Evolutionary conservation across 2,329 filamentous ascomycete genomes (phyloP).

Genomic region (Pseudocercospora cruenta): DNA sequence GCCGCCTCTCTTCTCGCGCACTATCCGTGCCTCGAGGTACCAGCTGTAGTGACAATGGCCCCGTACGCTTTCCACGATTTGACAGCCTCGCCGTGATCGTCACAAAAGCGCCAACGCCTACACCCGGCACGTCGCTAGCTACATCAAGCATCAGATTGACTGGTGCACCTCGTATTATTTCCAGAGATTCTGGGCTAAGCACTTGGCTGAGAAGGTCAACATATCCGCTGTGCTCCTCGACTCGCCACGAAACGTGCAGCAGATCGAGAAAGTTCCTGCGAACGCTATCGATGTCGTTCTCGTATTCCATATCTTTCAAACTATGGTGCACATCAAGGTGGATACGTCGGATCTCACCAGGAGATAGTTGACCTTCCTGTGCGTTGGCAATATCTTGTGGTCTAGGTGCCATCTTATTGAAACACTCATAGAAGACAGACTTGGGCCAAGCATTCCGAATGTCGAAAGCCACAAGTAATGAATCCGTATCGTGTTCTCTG

Average conservation of each 20-base stretch:
- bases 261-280: constrained; percentile 24
- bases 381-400: constrained; percentile 7
- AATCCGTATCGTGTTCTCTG: constrained; percentile 55
- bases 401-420: constrained; percentile 11
- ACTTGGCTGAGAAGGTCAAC: constrained; percentile 26
- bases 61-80: constrained; percentile 15
- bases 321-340: constrained; percentile 20
- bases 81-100: constrained; percentile 18
- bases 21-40: constrained; percentile 6
- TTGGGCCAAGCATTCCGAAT: constrained; percentile 89
- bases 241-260: constrained; percentile 28
- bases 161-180: constrained; percentile 20
- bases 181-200: constrained; percentile 22
- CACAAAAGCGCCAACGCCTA: constrained; percentile 22
- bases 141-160: constrained; percentile 18
- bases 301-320: constrained; percentile 9
- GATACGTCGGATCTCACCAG: constrained; percentile 29
- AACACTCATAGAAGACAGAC: constrained; percentile 58
- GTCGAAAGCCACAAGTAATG: constrained; percentile 80
- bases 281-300: constrained; percentile 20
- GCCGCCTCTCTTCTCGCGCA: constrained; percentile 18
- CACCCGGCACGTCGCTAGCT: neutral
- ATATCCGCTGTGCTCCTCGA: constrained; percentile 29
- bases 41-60: constrained; percentile 23
- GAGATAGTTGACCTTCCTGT: constrained; percentile 19